These are phyloP conservation scores for Brettanomyces sp. DNA, from an alignment of 805 yeast genomes.

Conservation along the genomic window DNA sequence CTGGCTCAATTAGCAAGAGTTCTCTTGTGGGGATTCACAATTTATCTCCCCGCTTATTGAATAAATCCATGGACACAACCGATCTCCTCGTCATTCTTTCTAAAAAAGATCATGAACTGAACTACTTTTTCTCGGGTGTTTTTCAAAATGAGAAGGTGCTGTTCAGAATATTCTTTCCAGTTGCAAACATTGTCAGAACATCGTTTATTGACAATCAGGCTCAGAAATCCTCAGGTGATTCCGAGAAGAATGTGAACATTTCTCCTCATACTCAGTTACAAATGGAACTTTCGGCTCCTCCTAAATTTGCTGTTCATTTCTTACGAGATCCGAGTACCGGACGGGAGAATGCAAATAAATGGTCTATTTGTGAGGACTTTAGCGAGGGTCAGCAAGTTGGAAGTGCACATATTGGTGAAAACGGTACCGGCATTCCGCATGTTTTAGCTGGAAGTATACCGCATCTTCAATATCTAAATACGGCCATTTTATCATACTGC, in stretches of 20 bases:
- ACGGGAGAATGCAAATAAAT: constrained; percentile 46
- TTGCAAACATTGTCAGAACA: constrained; percentile 49
- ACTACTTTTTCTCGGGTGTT: constrained; percentile 70
- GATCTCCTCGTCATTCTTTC: constrained; percentile 66
- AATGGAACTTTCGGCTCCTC: constrained; percentile 38
- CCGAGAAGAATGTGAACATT: constrained; percentile 6
- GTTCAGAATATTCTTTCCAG: constrained; percentile 65
- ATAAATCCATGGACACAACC: constrained; percentile 55
- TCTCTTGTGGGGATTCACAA: constrained; percentile 42
- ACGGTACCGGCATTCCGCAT: constrained; percentile 60
- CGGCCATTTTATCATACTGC: constrained; percentile 22
- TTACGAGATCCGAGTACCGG: constrained; percentile 38
- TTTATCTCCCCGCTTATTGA: constrained; percentile 57
- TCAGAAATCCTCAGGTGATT: constrained; percentile 15
- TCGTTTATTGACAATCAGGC: constrained; percentile 42
- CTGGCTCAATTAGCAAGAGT: constrained; percentile 41
- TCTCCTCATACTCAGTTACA: constrained; percentile 23
- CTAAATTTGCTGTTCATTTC: constrained; percentile 73
- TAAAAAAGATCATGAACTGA: constrained; percentile 61
- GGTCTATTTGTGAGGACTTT: constrained; percentile 80
- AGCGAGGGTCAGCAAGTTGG: constrained; percentile 78
- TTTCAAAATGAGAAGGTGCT: constrained; percentile 58
- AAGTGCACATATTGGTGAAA: constrained; percentile 48
- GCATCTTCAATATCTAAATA: constrained; percentile 24
- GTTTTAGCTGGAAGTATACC: constrained; percentile 46